Base-by-base conservation (phyloP, 164 flowering plant genomes). In the Amborella trichopoda region DNA sequence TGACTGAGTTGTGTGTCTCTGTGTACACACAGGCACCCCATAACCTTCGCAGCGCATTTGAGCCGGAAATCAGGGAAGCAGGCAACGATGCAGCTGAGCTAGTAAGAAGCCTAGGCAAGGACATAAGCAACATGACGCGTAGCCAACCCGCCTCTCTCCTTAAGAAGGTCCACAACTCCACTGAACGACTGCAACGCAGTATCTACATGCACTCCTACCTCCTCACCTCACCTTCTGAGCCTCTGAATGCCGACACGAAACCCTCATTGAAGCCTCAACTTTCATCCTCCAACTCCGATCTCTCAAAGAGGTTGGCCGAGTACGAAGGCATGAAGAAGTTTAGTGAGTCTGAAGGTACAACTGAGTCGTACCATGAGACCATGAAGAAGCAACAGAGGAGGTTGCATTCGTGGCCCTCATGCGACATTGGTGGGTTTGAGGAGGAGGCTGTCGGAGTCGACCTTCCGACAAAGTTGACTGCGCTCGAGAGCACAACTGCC, bases 1-100 rank as follows among this genome's bases (percentile, higher is more conserved):
- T n/a, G n/a, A n/a, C n/a, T n/a, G n/a, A n/a, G n/a, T n/a, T n/a
- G n/a, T n/a, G n/a, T n/a, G n/a, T n/a, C n/a, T n/a, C n/a, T n/a
- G n/a, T n/a, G n/a, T n/a, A n/a, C n/a, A n/a, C n/a, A n/a, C 54
- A 86, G 95, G 93, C 96, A 28, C 84, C 89, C 0, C 60, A 70
- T 45, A 72, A 70, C 52, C 80, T 82, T 4, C 61, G 93, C 23
- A 26, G 66, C 23, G 48, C 73, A 27, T 83, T 86, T 68, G 68
- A 68, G 40, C 28, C 74, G 23, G 96, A 80, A 66, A 80, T 86
- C 23, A 52, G 33, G 42, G 90, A 83, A 0, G 79, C 72, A 11
- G 54, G 73, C 57, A 72, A 18, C 23, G 76, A 76, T 26, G 93
- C 90, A 0, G 84, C 87, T 19, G 80, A 80, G 56, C 64, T 86